A percentile compares a stretch with the other conserved stretches of the same genome.
Conservation (phyloP, 169 alveolate species). For the Neospora caninum region DNA sequence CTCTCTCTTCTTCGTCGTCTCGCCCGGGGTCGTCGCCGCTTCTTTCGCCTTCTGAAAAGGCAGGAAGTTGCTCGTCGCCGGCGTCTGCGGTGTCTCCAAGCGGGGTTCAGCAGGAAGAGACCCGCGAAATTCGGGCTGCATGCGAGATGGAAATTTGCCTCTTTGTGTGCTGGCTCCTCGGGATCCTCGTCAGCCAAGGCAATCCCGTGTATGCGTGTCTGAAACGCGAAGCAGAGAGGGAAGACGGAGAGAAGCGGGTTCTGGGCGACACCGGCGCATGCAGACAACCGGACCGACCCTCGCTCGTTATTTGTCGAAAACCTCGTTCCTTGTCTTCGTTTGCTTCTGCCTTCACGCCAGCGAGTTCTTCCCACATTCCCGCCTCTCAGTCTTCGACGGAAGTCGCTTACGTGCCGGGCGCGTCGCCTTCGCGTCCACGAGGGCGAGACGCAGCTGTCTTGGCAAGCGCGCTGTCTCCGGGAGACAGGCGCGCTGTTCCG, state of each 20-base stretch:
- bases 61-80: neutral
- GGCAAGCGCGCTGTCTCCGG: no score
- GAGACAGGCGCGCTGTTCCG: no score
- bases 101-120: neutral
- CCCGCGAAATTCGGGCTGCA: neutral
- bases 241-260: neutral
- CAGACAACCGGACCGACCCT: no score
- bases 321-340: no score
- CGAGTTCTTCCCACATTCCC: no score
- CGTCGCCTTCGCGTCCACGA: no score
- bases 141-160: neutral
- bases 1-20: neutral
- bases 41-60: neutral
- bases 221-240: neutral
- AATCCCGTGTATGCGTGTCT: neutral
- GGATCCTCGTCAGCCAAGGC: neutral
- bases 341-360: no score
- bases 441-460: no score
- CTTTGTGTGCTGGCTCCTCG: constrained; percentile 19
- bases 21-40: neutral
- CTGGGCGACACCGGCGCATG: no score
- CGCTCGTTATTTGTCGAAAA: no score
- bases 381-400: no score
- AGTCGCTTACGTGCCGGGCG: no score
- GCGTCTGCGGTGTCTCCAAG: neutral